phyloP scores from a whole-genome alignment of 495 filamentous ascomycete species.

The Lasiosphaeria miniovina region DNA sequence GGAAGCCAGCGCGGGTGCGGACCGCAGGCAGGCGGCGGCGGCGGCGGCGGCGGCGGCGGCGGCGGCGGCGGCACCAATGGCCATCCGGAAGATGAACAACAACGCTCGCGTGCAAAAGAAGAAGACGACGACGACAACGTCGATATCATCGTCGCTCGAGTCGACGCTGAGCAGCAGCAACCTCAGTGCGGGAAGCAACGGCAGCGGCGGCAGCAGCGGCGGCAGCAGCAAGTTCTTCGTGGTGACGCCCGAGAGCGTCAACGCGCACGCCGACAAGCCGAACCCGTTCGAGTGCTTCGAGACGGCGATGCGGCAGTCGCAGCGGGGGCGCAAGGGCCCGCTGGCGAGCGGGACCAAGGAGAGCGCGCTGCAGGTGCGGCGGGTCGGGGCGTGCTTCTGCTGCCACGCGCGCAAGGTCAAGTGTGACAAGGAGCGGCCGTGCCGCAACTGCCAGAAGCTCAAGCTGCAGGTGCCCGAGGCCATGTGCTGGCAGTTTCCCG shows the following conservation, averaged over 20 bases:
- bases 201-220: slow-evolving; percentile 14
- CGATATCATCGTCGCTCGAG: slow-evolving; percentile 9
- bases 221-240: slow-evolving; percentile 43
- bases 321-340: slow-evolving; percentile 47
- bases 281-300: slow-evolving; percentile 50
- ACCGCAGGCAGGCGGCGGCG: slow-evolving; percentile 2
- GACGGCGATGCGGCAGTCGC: slow-evolving; percentile 36
- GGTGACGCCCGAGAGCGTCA: slow-evolving; percentile 45
- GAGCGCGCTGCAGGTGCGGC: slow-evolving; percentile 44
- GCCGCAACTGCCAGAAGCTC: slow-evolving; percentile 46
- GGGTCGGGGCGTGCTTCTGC: slow-evolving; percentile 49
- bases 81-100: slow-evolving; percentile 34
- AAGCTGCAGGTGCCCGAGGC: slow-evolving; percentile 41
- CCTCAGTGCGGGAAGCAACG: not conserved
- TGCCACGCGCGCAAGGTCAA: slow-evolving; percentile 48
- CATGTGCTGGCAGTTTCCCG: slow-evolving; percentile 46
- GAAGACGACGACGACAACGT: slow-evolving; percentile 34
- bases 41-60: slow-evolving; percentile 1
- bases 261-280: slow-evolving; percentile 38
- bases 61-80: slow-evolving; percentile 19
- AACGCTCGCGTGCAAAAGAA: slow-evolving; percentile 33
- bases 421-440: slow-evolving; percentile 46
- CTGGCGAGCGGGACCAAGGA: slow-evolving; percentile 45
- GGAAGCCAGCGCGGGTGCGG: slow-evolving; percentile 17
- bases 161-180: slow-evolving; percentile 8